Evolutionary conservation across 1,284 basidiomycete genomes (phyloP).

Genomic region (Boletus subluridellus): DNA sequence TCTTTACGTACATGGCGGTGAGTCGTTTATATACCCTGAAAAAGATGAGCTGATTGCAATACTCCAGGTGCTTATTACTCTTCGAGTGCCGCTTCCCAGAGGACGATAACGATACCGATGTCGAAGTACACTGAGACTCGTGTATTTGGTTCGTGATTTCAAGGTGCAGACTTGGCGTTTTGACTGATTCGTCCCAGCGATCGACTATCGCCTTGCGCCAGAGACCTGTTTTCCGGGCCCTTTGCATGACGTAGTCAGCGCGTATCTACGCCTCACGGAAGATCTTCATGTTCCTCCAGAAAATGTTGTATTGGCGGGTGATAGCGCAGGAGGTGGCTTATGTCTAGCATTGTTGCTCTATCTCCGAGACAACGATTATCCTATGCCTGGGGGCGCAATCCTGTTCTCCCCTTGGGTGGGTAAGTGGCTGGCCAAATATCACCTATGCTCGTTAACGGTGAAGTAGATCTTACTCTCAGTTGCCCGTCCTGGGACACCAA

Average conservation of each 20-base stretch:
- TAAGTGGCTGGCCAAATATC: constrained; percentile 39
- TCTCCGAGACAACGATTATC: constrained; percentile 80
- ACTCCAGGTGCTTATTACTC: constrained; percentile 86
- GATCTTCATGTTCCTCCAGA: constrained; percentile 89
- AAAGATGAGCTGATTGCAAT: constrained; percentile 4
- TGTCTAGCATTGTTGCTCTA: constrained; percentile 88
- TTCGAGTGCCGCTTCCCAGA: constrained; percentile 91
- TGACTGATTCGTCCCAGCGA: constrained; percentile 47
- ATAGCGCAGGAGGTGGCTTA: constrained; percentile 92
- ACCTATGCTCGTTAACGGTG: constrained; percentile 3
- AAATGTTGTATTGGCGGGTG: constrained; percentile 86
- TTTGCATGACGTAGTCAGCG: constrained; percentile 85
- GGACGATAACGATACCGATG: constrained; percentile 87
- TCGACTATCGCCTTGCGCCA: constrained; percentile 95
- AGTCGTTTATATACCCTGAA: constrained; percentile 21
- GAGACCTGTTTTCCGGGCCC: constrained; percentile 94
- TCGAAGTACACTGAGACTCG: constrained; percentile 89
- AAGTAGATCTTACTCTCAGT: constrained; percentile 84
- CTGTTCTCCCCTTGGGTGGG: constrained; percentile 94
- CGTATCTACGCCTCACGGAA: constrained; percentile 84
- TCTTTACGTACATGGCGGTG: constrained; percentile 91
- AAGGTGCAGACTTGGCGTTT: not conserved
- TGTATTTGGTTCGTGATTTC: constrained; percentile 76
- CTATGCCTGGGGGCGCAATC: constrained; percentile 77
- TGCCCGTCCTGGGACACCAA: constrained; percentile 98